These are phyloP conservation scores for Telfairia occidentalis DNA, from an alignment of 331 rosid genomes.

Conservation along the genomic window DNA sequence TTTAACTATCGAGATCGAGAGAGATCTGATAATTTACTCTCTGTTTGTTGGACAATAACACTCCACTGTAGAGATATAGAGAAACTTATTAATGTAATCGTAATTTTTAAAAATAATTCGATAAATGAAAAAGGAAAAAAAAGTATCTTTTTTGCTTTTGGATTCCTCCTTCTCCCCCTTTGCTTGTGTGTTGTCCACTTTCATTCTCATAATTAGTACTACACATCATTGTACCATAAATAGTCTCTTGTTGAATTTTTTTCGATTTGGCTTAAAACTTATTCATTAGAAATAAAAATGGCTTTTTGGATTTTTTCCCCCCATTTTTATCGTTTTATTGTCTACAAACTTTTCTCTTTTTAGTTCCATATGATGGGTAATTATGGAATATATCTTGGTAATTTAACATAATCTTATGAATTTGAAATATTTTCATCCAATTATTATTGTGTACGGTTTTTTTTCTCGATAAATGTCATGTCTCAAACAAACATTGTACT, in stretches of 20 bases:
- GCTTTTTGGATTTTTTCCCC: background rate
- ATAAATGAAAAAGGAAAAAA: background rate
- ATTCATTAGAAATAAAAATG: background rate
- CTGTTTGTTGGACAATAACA: background rate
- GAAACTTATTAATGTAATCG: too few relatives aligned
- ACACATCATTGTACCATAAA: background rate
- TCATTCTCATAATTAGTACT: background rate
- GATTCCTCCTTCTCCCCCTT: background rate
- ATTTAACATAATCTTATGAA: too few relatives aligned
- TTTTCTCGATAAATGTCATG: too few relatives aligned
- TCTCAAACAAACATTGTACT: too few relatives aligned
- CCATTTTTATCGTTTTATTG: background rate
- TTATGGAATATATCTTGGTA: too few relatives aligned
- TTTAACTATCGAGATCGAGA: too few relatives aligned
- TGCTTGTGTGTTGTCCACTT: background rate
- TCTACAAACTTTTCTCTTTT: background rate
- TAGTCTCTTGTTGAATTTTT: background rate
- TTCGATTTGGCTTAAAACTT: background rate
- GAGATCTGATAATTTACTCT: too few relatives aligned
- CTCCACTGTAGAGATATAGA: background rate
- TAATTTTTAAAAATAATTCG: background rate
- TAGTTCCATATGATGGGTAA: background rate
- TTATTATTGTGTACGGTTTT: too few relatives aligned
- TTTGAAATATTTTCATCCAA: too few relatives aligned
- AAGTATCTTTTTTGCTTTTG: background rate